phyloP scores from a whole-genome alignment of 2,329 filamentous ascomycete species.

The Fusarium sp. region DNA sequence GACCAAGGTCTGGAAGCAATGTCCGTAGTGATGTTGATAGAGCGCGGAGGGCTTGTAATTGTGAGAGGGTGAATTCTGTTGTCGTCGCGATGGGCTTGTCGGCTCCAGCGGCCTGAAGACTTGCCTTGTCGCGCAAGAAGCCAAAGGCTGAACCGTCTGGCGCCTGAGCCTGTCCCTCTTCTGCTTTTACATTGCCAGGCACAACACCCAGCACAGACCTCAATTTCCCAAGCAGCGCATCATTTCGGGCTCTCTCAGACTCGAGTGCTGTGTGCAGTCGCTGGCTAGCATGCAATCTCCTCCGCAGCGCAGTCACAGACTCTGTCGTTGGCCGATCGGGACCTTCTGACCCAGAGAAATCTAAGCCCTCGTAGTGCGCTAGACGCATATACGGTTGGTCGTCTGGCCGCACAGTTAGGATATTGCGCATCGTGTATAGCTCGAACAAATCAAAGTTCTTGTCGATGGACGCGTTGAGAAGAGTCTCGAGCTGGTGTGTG shows the following conservation, averaged over 20 bases:
- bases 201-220: constrained; percentile 53
- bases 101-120: constrained; percentile 60
- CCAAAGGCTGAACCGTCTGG: constrained; percentile 53
- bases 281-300: constrained; percentile 80
- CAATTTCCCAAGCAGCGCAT: constrained; percentile 73
- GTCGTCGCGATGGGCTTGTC: constrained; percentile 73
- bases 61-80: constrained; percentile 80
- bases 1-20: constrained; percentile 70
- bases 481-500: constrained; percentile 83
- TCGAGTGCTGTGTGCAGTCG: constrained; percentile 76
- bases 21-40: constrained; percentile 69
- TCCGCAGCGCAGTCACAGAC: constrained; percentile 75
- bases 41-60: constrained; percentile 80
- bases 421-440: constrained; percentile 90
- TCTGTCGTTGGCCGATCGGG: constrained; percentile 66
- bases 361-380: constrained; percentile 81
- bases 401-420: constrained; percentile 73
- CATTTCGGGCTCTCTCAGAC: constrained; percentile 77
- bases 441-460: constrained; percentile 88
- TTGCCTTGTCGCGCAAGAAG: constrained; percentile 66
- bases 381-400: constrained; percentile 83
- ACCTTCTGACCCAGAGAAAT: constrained; percentile 49
- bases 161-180: constrained; percentile 27
- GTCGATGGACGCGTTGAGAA: constrained; percentile 83
- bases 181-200: constrained; percentile 42